phyloP scores from a whole-genome alignment of 148 eudicot species.

The Silene latifolia region DNA sequence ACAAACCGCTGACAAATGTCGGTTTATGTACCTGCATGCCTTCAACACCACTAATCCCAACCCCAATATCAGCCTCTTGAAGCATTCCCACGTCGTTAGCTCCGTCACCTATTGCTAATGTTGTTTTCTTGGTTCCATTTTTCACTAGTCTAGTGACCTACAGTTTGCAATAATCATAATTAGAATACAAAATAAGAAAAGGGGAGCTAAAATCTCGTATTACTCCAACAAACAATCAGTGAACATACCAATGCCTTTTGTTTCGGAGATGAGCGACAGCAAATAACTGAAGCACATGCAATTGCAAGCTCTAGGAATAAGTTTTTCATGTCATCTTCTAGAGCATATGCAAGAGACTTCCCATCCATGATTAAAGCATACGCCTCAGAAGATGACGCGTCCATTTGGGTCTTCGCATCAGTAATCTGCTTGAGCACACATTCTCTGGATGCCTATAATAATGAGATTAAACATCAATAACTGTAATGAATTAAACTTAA shows the following conservation, averaged over 20 bases:
- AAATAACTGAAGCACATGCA: constrained; percentile 86
- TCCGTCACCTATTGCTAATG: constrained; percentile 88
- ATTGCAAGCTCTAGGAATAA: constrained; percentile 71
- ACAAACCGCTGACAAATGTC: background rate
- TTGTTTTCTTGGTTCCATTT: constrained; percentile 63
- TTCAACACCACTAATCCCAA: constrained; percentile 91
- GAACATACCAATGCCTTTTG: constrained; percentile 86
- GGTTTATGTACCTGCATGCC: constrained; percentile 77
- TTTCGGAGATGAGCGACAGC: constrained; percentile 96
- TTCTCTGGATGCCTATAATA: constrained; percentile 61
- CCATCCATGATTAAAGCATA: constrained; percentile 94
- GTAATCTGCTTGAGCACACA: constrained; percentile 62
- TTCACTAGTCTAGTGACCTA: constrained; percentile 83
- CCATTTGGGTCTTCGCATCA: constrained; percentile 54
- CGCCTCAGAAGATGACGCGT: constrained; percentile 45
- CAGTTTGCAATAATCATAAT: constrained; percentile 12
- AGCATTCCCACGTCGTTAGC: constrained; percentile 97
- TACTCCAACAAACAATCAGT: background rate
- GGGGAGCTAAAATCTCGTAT: background rate
- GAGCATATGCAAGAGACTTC: constrained; percentile 79
- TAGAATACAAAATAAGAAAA: constrained; percentile 6
- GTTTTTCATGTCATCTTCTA: constrained; percentile 60
- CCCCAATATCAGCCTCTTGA: constrained; percentile 92
- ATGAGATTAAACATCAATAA: constrained; percentile 6
- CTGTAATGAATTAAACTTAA: background rate